Base-by-base conservation (phyloP, 1,139 yeast species). In the Kazachstania sp. region DNA sequence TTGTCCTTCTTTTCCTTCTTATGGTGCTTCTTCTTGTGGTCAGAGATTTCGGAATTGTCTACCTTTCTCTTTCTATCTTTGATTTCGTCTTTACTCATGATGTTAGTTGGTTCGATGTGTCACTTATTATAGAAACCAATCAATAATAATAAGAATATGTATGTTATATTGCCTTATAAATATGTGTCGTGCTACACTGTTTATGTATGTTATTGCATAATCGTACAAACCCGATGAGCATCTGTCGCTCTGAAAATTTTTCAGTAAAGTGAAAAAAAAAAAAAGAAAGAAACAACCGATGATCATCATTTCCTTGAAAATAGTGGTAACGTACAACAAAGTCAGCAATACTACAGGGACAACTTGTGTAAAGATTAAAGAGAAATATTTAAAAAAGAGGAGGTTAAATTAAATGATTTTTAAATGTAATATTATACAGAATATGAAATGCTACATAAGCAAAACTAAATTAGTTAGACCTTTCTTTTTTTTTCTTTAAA, bases 61-160 rank as follows among this genome's bases (percentile, higher is more conserved):
- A 38, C 44, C 44, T 55, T 63, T 57, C 64, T 64, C 63, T 55
- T 51, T 28, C 59, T 58, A 29, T 46, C 49, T 23, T 64, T 72
- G 59, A 64, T 71, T 68, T 66, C 75, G 54, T 67, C 75, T 58
- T 67, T 75, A 53, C 67, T 77, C 69, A 66, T 74, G 4, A 2
- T 39, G 36, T 15, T 4, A 32, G 3, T 23, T 23, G 28, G 28
- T 23, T 23, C 8, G 28, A 23, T 23, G 5, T 23, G 9, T 3
- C 6, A 15, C 4, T 5, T 13, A 15, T 15, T 15, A 32, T 4
- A 32, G 3, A 15, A 11, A n/a, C 2, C 15, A 15, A 32, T 2
- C 36, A 6, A 9, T 15, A n/a, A 1, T 11, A 13, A 32, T n/a
- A 23, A 23, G 28, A 9, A 23, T 23, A 23, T 23, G 28, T 9